These are phyloP conservation scores for Neonothopanus nambi DNA, from an alignment of 1,284 basidiomycete species.

Conservation along the genomic window DNA sequence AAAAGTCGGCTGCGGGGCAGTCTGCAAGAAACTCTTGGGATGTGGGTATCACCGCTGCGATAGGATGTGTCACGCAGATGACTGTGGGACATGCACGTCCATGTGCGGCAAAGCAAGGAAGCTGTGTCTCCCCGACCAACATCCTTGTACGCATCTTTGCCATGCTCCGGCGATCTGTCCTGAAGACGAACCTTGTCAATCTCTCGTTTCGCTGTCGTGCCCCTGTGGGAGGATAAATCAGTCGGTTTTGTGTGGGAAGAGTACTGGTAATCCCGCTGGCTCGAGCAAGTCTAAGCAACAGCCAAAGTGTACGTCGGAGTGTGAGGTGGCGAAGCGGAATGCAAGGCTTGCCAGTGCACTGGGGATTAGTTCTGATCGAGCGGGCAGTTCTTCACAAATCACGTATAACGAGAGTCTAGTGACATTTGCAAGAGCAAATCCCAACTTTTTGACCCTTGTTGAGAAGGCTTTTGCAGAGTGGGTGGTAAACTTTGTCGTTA, in stretches of 20 bases:
- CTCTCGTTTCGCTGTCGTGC: constrained; percentile 68
- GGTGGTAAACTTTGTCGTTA: constrained; percentile 28
- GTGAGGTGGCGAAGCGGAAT: constrained; percentile 81
- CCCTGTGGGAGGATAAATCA: constrained; percentile 81
- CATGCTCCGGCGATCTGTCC: constrained; percentile 85
- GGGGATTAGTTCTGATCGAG: constrained; percentile 66
- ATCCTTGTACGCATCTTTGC: constrained; percentile 76
- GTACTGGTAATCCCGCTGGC: constrained; percentile 44
- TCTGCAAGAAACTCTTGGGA: constrained; percentile 75
- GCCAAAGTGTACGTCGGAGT: constrained; percentile 81
- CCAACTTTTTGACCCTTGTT: constrained; percentile 67
- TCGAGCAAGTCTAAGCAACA: constrained; percentile 34
- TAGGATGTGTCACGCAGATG: constrained; percentile 74
- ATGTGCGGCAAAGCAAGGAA: constrained; percentile 83
- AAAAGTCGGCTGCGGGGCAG: constrained; percentile 79
- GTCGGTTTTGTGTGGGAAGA: constrained; percentile 67
- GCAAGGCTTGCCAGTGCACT: constrained; percentile 85
- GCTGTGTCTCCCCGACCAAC: constrained; percentile 64
- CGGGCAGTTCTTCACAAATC: constrained; percentile 35
- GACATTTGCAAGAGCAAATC: constrained; percentile 59
- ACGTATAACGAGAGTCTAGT: constrained; percentile 66
- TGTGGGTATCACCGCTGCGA: constrained; percentile 90
- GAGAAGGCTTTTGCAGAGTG: constrained; percentile 82
- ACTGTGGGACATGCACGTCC: constrained; percentile 75
- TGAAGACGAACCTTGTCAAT: constrained; percentile 75